Base-by-base conservation (phyloP, 345 rosid species). In the Trapa incisa region DNA sequence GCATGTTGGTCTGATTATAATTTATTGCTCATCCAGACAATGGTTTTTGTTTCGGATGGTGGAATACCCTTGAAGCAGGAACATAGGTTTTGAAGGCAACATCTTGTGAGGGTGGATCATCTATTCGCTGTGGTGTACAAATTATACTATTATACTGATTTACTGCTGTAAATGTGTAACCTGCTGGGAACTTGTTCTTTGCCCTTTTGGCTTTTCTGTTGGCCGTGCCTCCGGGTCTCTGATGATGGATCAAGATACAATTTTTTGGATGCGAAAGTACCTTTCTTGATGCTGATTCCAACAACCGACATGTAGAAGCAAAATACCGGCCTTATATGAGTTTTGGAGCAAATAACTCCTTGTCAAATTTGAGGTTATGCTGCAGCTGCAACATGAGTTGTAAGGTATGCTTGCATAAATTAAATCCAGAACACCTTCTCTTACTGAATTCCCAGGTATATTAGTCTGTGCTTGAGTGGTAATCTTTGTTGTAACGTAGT, bases 41-140 rank as follows among this genome's bases (percentile, higher is more conserved):
- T 77, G 76, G 74, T 81, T 69, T 84, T 75, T 75, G 77, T 85
- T 76, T 77, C 75, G 37, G 75, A 76, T 6, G 61, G 75, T 36
- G 83, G 91, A 77, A 71, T 82, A 73, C 91, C 81, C 69, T 70
- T 86, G 81, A 91, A 91, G 92, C 96, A 86, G 79, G 96, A 91
- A 78, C 95, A 91, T 29, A 84, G 97, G 82, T 88, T 87, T 74
- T 93, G 80, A 84, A 75, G 76, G 71, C 29, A 22, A 7, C 8
- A 65, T 77, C 32, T 33, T 57, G 53, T 48, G 73, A 22, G 74
- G 69, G 47, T 67, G 56, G 65, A 73, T 36, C 60, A 70, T 43
- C 72, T 65, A 71, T 74, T 68, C 74, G 7, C 74, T 71, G 76
- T 64, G 74, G 73, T 60, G 65, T 54, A 38, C 33, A 67, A 17